phyloP scores from a whole-genome alignment of 768 basidiomycete genomes.

The Arthromyces matolae region DNA sequence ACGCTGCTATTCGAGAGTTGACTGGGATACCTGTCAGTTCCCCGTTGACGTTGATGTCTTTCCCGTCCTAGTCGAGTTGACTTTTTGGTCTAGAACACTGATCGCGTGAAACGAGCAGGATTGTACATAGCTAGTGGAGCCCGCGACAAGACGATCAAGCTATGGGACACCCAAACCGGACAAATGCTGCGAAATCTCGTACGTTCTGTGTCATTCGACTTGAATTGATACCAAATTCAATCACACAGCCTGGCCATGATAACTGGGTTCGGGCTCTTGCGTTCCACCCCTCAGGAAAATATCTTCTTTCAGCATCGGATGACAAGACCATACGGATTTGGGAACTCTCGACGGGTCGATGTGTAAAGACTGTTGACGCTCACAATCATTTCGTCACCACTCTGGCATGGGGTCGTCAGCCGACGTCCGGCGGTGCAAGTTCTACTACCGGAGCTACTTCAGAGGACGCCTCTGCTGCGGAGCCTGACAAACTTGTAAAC shows the following conservation, averaged over 20 bases:
- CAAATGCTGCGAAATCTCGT: conserved; percentile 78
- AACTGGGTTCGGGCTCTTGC: conserved; percentile 88
- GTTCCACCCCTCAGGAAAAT: conserved; percentile 89
- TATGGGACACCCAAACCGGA: conserved; percentile 86
- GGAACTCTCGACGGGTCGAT: conserved; percentile 84
- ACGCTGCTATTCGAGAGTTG: conserved; percentile 73
- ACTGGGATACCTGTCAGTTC: conserved; percentile 61
- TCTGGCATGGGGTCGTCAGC: conserved; percentile 74
- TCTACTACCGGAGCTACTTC: conserved; percentile 27
- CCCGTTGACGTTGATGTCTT: neutral
- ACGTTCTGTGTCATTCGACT: conserved; percentile 20
- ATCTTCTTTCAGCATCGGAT: conserved; percentile 86
- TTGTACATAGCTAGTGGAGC: conserved; percentile 77
- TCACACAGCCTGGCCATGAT: conserved; percentile 66
- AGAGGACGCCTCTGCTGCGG: conserved; percentile 26
- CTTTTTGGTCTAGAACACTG: conserved; percentile 40
- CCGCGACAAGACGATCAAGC: conserved; percentile 86
- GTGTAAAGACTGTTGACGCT: conserved; percentile 83
- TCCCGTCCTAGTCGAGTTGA: conserved; percentile 10
- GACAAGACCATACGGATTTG: conserved; percentile 90
- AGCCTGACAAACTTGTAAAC: conserved; percentile 59
- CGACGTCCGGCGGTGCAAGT: conserved; percentile 36
- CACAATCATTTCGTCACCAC: conserved; percentile 82
- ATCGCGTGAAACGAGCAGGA: conserved; percentile 46
- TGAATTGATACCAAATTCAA: conserved; percentile 8